Evolutionary conservation across 2,329 filamentous ascomycete genomes (phyloP).

Genomic region (Alternaria hordeiaustralica): DNA sequence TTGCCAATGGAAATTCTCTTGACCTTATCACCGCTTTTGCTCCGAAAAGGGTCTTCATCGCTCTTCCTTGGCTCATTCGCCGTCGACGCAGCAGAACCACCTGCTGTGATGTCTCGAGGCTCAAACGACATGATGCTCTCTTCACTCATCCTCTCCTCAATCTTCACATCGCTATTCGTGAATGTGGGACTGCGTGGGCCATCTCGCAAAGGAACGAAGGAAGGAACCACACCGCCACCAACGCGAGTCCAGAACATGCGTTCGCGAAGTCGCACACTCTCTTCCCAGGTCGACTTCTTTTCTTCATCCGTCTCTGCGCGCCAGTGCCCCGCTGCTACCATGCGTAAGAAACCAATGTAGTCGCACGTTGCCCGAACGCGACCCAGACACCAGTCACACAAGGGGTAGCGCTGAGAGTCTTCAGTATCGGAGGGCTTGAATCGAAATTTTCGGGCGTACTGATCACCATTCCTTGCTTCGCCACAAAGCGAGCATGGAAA

Average conservation of each 20-base stretch:
- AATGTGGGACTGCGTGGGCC: slow-evolving; percentile 44
- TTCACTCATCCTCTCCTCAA: slow-evolving; percentile 34
- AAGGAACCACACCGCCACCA: slow-evolving; percentile 86
- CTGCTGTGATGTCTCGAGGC: slow-evolving; percentile 22
- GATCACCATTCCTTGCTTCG: slow-evolving; percentile 73
- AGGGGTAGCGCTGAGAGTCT: slow-evolving; percentile 83
- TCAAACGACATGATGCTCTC: slow-evolving; percentile 38
- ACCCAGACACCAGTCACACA: slow-evolving; percentile 86
- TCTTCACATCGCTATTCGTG: slow-evolving; percentile 22
- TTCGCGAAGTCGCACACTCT: slow-evolving; percentile 86
- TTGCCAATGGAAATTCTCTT: slow-evolving; percentile 50
- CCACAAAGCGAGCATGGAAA: slow-evolving; percentile 88
- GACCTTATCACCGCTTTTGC: slow-evolving; percentile 26
- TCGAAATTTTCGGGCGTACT: slow-evolving; percentile 79
- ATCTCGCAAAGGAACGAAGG: slow-evolving; percentile 50
- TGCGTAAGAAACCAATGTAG: slow-evolving; percentile 87
- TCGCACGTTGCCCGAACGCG: slow-evolving; percentile 89
- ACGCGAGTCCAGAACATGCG: slow-evolving; percentile 97
- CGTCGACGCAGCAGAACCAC: slow-evolving; percentile 9
- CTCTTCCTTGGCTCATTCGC: slow-evolving; percentile 22
- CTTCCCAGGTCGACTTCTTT: slow-evolving; percentile 91
- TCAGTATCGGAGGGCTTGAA: slow-evolving; percentile 90
- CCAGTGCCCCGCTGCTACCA: slow-evolving; percentile 93
- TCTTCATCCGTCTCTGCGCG: slow-evolving; percentile 81
- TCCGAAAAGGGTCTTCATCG: slow-evolving; percentile 45